These are phyloP conservation scores for Oropetium thomaeum DNA, from an alignment of 176 grass and related monocot species.

Conservation along the genomic window DNA sequence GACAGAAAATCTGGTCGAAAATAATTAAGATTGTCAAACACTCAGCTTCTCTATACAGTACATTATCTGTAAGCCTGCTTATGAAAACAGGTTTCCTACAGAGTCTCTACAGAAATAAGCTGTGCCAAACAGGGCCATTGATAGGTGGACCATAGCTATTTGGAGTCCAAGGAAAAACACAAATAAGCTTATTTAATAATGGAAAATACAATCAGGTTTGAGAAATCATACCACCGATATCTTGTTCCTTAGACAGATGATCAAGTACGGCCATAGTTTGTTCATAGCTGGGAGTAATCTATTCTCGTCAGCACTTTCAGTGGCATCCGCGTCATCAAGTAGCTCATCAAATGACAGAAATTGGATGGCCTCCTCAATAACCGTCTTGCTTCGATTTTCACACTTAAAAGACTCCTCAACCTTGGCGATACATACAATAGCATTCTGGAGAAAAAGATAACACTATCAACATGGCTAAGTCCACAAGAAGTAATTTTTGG, in stretches of 20 bases:
- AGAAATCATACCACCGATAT: slow-evolving; percentile 67
- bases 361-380: slow-evolving; percentile 66
- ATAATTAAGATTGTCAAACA: too few relatives aligned
- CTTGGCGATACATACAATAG: slow-evolving; percentile 59
- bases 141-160: neutral
- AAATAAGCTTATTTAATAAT: neutral
- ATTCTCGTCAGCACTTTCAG: slow-evolving; percentile 79
- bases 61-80: too few relatives aligned
- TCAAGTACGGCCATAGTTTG: slow-evolving; percentile 88
- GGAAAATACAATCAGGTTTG: slow-evolving; percentile 26
- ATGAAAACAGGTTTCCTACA: too few relatives aligned
- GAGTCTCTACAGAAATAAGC: too few relatives aligned
- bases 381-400: slow-evolving; percentile 71
- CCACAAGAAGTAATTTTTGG: slow-evolving; percentile 5
- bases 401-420: slow-evolving; percentile 84
- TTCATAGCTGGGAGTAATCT: slow-evolving; percentile 89
- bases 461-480: neutral
- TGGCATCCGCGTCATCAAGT: slow-evolving; percentile 45
- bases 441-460: slow-evolving; percentile 53
- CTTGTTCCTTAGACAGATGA: slow-evolving; percentile 94
- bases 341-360: slow-evolving; percentile 70
- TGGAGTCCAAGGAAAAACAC: slow-evolving; percentile 4
- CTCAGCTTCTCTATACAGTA: too few relatives aligned
- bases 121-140: too few relatives aligned
- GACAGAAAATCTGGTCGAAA: too few relatives aligned